These are phyloP conservation scores for Acorus calamus DNA, from an alignment of 106 monocot genomes.

Conservation along the genomic window DNA sequence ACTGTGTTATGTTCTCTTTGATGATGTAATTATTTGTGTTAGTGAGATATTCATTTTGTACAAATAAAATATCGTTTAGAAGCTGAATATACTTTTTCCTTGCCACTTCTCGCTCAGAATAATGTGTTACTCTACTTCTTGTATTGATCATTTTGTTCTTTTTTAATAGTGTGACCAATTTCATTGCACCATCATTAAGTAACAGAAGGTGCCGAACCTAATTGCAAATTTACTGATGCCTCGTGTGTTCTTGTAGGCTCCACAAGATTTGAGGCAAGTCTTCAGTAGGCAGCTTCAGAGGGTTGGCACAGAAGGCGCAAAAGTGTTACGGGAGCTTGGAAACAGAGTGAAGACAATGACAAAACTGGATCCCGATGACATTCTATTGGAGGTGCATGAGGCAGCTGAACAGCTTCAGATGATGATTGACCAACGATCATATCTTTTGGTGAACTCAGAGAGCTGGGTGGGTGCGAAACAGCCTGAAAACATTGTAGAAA, in stretches of 20 bases:
- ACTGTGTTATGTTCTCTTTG: too few species aligned
- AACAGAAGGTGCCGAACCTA: too few species aligned
- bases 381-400: constrained; percentile 59
- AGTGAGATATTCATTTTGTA: too few species aligned
- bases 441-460: constrained; percentile 77
- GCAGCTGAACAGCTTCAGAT: constrained; percentile 82
- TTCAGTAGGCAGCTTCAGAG: constrained; percentile 67
- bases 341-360: constrained; percentile 61
- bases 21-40: too few species aligned
- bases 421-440: constrained; percentile 74
- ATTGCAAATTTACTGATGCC: background rate
- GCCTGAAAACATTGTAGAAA: constrained; percentile 5
- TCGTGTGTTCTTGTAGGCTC: constrained; percentile 35
- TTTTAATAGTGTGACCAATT: too few species aligned
- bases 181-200: too few species aligned
- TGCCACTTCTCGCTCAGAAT: too few species aligned
- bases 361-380: constrained; percentile 37
- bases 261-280: constrained; percentile 64
- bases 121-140: too few species aligned
- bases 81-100: too few species aligned
- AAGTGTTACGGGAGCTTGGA: constrained; percentile 76
- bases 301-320: constrained; percentile 75
- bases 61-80: too few species aligned
- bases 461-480: constrained; percentile 59
- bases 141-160: too few species aligned